Evolutionary conservation across 1,139 yeast genomes (phyloP), one percentile per base, ranked within the genome.

Genomic region (Lodderomyces margitis): DNA sequence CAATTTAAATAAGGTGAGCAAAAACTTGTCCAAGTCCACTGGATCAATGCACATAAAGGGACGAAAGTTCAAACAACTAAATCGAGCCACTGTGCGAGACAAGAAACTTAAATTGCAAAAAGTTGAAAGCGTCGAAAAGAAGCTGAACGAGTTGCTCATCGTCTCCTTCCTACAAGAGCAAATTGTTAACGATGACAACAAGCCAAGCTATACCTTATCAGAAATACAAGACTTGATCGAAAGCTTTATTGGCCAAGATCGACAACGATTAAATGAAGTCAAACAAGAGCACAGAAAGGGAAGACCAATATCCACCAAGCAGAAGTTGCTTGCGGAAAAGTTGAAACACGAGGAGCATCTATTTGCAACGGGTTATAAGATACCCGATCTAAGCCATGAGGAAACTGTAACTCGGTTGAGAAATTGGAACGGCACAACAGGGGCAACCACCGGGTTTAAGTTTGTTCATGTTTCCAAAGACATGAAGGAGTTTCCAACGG

Each of bases 31-130:
- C 47, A 78, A 78, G 59, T 70, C 81, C 37, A 80, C 79, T 36
- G 81, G 82, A 15, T 68, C 75, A 23, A 73, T 91, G 51, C 98
- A 91, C 60, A 89, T 95, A 32, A 84, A 83, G 56, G 96, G 97
- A 6, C 76, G 97, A 43, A 89, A 87, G 62, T 85, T 87, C 63
- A 84, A 85, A 60, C 89, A 86, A 61, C 68, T 91, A 43, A 83
- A 83, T 46, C 71, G 94, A 49, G 97, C 97, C n/a, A 80, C 94
- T 1, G 66, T 88, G 37, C 75, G 98, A 60, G 94, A 88, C 49
- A 75, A 74, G 38, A 87, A 85, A 59, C 67, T 91, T 40, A 75
- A 74, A 36, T 70, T 69, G 41, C 80, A 76, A 58, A 85, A 83
- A 57, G 61, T 66, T 36, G 68, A 70, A 35, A 78, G 78, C 48